phyloP scores from a whole-genome alignment of 441 rosid genomes.

The Gossypium aridum region DNA sequence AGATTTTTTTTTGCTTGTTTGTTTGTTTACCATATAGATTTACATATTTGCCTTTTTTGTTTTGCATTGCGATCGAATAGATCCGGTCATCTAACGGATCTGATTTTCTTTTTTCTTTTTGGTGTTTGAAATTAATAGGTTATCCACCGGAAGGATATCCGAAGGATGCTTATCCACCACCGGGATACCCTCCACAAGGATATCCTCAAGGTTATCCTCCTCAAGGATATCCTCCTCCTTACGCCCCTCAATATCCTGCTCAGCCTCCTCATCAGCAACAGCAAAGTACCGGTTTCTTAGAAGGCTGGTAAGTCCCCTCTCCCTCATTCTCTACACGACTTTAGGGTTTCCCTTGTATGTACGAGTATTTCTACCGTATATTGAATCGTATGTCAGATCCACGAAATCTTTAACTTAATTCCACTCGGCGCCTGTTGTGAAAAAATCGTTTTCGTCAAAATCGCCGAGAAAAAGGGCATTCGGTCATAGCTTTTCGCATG shows the following conservation, averaged over 20 bases:
- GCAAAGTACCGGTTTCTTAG: conserved; percentile 42
- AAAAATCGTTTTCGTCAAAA: not conserved
- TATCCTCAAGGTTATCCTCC: conserved; percentile 35
- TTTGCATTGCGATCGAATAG: not conserved
- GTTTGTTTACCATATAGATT: not conserved
- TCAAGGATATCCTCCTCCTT: conserved; percentile 28
- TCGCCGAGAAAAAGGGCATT: not conserved
- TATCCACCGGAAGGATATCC: conserved; percentile 81
- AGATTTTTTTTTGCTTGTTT: not conserved
- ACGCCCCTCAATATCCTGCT: conserved; percentile 38
- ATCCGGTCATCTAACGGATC: conserved; percentile 12
- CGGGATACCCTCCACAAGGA: conserved; percentile 61
- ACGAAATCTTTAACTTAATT: not conserved
- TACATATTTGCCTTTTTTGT: not conserved
- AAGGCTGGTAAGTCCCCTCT: conserved; percentile 56
- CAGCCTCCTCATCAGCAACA: conserved; percentile 37
- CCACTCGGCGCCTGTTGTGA: not conserved
- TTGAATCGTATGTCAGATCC: not conserved
- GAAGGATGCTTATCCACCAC: conserved; percentile 74
- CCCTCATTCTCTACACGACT: not conserved
- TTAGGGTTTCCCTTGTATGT: not conserved
- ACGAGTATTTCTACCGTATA: not conserved
- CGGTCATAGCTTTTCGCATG: not conserved
- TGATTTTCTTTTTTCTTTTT: not conserved
- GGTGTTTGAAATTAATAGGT: conserved; percentile 31